Evolutionary conservation across 129 eudicot genomes (phyloP), one percentile per base, ranked within the genome.

Genomic region (Artemisia argyi): DNA sequence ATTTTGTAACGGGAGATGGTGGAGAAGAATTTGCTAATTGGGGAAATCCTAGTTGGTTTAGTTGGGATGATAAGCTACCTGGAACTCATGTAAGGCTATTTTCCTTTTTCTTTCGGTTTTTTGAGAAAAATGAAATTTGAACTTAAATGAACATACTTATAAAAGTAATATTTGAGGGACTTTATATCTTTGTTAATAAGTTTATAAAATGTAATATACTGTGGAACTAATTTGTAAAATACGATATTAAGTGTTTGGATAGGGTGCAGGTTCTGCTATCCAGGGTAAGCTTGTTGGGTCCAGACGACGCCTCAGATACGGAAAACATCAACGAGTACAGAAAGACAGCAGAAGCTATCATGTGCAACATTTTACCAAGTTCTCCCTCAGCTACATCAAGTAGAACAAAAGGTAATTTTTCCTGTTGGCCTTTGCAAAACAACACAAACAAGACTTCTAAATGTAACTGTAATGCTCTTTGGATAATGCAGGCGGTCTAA

Each of bases 41-140:
- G 73, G 97, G 92, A 51, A 82, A 73, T 82, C 97, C 97, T 17
- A 82, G 86, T 10, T 91, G 97, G 97, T 91, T 91, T 75, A 88
- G 97, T 60, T 91, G 97, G 97, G 97, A 91, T 80, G 88, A 91
- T 61, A 91, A 91, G 77, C 85, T 85, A 58, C 86, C 97, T 49
- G 97, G 97, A 75, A 72, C 86, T 46, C 95, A 91, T 79, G 95
- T 85, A 73, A 64, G 9, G 28, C 28, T 24, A 24, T 24, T 24
- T 24, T 24, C 28, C 28, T 24, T 24, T 24, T 24, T 24, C 28
- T 24, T 24, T 24, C 28, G 28, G 28, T 1, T 24, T 24, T 24
- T 24, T 24, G 28, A 24, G 28, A 24, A 24, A 24, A 24, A 24
- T 24, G 28, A 24, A 24, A 24, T 24, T 1, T 24, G 28, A 1